A percentile compares a stretch with the other conserved stretches of the same genome.
Conservation (phyloP, 495 filamentous ascomycete genomes). For the Talaromyces nanjingensis region DNA sequence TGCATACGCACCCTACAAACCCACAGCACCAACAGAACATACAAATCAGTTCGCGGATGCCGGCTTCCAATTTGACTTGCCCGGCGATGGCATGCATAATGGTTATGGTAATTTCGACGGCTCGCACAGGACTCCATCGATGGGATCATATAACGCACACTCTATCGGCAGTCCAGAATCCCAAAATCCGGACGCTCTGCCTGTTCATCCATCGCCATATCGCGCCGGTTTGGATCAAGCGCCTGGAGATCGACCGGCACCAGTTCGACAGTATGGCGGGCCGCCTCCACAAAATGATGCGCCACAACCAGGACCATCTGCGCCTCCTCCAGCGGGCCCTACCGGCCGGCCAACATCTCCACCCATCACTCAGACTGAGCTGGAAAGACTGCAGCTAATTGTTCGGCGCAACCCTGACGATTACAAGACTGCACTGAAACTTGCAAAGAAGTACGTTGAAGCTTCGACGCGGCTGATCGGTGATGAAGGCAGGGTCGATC, state of each 20-base stretch:
- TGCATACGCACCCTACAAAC: conserved; percentile 29
- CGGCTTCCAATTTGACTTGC: conserved; percentile 63
- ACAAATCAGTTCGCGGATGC: conserved; percentile 47
- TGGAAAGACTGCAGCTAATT: conserved; percentile 63
- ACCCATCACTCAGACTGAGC: conserved; percentile 70
- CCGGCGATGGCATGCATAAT: conserved; percentile 32
- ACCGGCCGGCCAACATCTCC: conserved; percentile 14
- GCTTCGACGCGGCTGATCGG: conserved; percentile 70
- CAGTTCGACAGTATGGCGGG: conserved; percentile 65
- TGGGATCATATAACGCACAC: conserved; percentile 18
- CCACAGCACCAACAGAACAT: conserved; percentile 56
- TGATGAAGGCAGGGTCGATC: conserved; percentile 62
- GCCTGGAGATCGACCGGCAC: conserved; percentile 48
- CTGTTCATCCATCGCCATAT: conserved; percentile 73
- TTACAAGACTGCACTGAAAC: conserved; percentile 56
- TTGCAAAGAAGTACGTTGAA: conserved; percentile 84
- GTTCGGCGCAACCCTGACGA: conserved; percentile 66
- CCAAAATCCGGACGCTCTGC: conserved; percentile 54
- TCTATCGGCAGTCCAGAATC: conserved; percentile 19
- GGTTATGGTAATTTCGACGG: conserved; percentile 1
- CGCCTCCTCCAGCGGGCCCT: conserved; percentile 14
- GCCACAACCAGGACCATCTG: conserved; percentile 22
- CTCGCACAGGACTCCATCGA: conserved; percentile 5
- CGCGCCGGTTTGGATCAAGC: conserved; percentile 62
- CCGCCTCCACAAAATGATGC: conserved; percentile 28